Evolutionary conservation across 2,329 filamentous ascomycete genomes (phyloP), one percentile per base, ranked within the genome.

Genomic region (Cercospora zeae-maydis): DNA sequence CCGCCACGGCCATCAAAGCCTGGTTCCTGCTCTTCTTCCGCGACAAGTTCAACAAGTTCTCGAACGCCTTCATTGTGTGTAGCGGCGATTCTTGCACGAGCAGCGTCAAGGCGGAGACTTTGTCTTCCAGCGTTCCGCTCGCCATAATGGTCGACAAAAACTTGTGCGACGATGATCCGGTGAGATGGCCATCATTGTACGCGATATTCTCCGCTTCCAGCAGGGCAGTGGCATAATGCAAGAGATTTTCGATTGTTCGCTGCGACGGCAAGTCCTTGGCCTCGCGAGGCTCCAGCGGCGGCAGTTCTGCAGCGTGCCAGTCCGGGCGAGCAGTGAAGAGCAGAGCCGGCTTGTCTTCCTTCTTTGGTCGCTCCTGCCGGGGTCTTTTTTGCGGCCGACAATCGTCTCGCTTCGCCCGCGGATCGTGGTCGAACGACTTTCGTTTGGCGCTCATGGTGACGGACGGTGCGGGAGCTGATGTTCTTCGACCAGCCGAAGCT

Each of bases 141-240:
- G 92, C 82, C 91, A 98, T 97, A 75, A 99, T 97, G 16, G 92
- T 96, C 1, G 93, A 91, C 82, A 98, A 88, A 81, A 99, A 99
- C 76, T 93, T 96, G 77, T 96, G 90, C 42, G 93, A 93, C 2
- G 93, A 95, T 27, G 91, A 92, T 56, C 91, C 86, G 6, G 90
- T 86, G 61, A 90, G 80, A 69, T 91, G 82, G 42, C 83, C 88
- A 27, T 86, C 85, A 60, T 83, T 83, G 78, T 97, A 99, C 52
- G 85, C 81, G 42, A 85, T 82, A 65, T 89, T 89, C 74, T 99
- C 95, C 27, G 86, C 82, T 59, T 96, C 88, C 19, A 98, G 80
- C 6, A 98, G 81, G 9, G 83, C 81, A 65, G 86, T 85, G 3
- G 92, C 92, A 75, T 96, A 87, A 13, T 86, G 79, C 71, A 91